These are phyloP conservation scores for Mrakia gelida DNA, from an alignment of 768 basidiomycete species.

Conservation along the genomic window DNA sequence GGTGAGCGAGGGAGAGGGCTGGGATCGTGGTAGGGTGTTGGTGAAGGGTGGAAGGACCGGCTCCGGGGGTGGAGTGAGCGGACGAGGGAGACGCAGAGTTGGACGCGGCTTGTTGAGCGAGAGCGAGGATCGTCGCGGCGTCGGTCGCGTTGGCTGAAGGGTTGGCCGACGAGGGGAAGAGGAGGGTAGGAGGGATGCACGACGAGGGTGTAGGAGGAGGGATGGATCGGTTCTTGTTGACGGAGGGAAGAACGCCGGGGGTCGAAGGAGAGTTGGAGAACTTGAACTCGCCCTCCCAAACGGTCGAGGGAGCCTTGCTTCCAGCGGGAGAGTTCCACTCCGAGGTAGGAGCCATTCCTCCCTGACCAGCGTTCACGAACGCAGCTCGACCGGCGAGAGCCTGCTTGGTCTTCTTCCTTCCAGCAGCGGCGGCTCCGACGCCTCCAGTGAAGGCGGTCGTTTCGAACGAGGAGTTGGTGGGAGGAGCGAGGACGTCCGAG, in stretches of 20 bases:
- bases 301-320: background rate
- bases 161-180: slow-evolving; percentile 22
- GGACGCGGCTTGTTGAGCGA: slow-evolving; percentile 17
- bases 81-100: background rate
- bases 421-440: background rate
- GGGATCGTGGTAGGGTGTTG: slow-evolving; percentile 24
- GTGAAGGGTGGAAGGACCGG: slow-evolving; percentile 9
- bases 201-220: slow-evolving; percentile 15
- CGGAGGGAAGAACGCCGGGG: background rate
- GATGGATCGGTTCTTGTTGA: background rate
- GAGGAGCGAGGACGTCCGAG: slow-evolving; percentile 30
- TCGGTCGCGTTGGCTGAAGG: slow-evolving; percentile 22
- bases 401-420: slow-evolving; percentile 29
- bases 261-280: slow-evolving; percentile 9
- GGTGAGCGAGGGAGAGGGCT: slow-evolving; percentile 25
- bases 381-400: slow-evolving; percentile 24
- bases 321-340: slow-evolving; percentile 3
- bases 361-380: slow-evolving; percentile 20
- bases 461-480: background rate
- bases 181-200: slow-evolving; percentile 26
- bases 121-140: slow-evolving; percentile 21
- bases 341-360: slow-evolving; percentile 1
- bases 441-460: background rate
- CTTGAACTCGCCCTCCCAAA: slow-evolving; percentile 26
- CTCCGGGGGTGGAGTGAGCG: slow-evolving; percentile 8